Evolutionary conservation across 2,329 filamentous ascomycete genomes (phyloP).

Genomic region (Diaporthe aspalathi): DNA sequence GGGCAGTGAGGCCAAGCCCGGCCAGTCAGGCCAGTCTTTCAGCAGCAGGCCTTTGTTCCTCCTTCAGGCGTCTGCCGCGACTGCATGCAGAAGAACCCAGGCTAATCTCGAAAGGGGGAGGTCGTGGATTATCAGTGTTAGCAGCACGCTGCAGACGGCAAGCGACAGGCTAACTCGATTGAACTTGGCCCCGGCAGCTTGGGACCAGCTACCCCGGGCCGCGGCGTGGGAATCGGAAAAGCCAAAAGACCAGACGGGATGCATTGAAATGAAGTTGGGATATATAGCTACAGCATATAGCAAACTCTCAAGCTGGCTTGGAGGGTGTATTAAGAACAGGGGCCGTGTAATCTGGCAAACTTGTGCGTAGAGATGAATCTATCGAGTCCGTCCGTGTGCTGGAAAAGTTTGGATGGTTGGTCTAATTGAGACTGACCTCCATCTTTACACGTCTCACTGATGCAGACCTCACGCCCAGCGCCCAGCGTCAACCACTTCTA

Average conservation of each 20-base stretch:
- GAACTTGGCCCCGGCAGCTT: not conserved
- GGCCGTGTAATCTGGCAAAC: not conserved
- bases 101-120: conserved; percentile 24
- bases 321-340: not conserved
- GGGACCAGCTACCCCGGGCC: conserved; percentile 12
- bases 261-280: conserved; percentile 4
- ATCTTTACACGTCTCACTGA: conserved; percentile 12
- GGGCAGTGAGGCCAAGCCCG: not conserved
- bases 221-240: not conserved
- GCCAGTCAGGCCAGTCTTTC: conserved; percentile 22
- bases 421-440: not conserved
- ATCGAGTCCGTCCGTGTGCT: conserved; percentile 1
- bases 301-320: not conserved
- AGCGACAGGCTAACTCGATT: conserved; percentile 4
- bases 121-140: conserved; percentile 34
- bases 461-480: not conserved
- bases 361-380: not conserved
- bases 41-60: conserved; percentile 5
- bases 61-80: conserved; percentile 27
- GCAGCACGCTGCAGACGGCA: conserved; percentile 3
- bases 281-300: not conserved
- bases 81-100: conserved; percentile 30
- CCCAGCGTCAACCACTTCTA: not conserved
- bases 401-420: conserved; percentile 19
- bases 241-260: conserved; percentile 14